Evolutionary conservation across 1,284 basidiomycete species (phyloP).

Genomic region (Fomitopsis schrenkii): DNA sequence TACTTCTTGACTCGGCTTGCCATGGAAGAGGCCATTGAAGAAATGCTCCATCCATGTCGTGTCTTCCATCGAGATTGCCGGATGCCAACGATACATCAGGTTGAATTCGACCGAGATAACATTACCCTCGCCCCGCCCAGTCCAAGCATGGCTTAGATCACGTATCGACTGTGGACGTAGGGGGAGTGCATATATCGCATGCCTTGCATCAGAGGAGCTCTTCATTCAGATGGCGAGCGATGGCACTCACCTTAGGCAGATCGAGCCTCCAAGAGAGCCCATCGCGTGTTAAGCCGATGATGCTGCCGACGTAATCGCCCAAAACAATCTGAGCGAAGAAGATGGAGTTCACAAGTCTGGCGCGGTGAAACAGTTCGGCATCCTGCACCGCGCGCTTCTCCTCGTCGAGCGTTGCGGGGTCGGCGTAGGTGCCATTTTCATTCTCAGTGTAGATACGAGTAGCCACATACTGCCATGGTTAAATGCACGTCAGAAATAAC

Average conservation of each 20-base stretch:
- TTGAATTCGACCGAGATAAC: conserved; percentile 74
- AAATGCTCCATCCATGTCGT: conserved; percentile 51
- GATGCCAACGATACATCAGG: conserved; percentile 73
- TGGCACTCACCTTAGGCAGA: conserved; percentile 48
- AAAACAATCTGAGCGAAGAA: conserved; percentile 68
- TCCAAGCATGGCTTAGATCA: conserved; percentile 38
- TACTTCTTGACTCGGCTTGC: conserved; percentile 11
- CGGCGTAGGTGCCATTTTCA: conserved; percentile 47
- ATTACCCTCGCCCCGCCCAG: conserved; percentile 69
- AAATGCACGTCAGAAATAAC: not conserved
- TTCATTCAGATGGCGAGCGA: too few species aligned
- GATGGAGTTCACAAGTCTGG: conserved; percentile 62
- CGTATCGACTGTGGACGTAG: conserved; percentile 38
- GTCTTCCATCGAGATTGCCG: conserved; percentile 58
- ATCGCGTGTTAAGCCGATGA: conserved; percentile 58
- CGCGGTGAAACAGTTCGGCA: conserved; percentile 73
- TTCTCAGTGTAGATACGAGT: conserved; percentile 68
- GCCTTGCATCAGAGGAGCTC: not conserved
- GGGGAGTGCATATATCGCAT: not conserved
- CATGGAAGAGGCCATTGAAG: conserved; percentile 11
- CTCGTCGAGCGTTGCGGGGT: conserved; percentile 28
- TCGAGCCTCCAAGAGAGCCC: conserved; percentile 58
- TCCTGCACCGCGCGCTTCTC: conserved; percentile 44
- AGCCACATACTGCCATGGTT: conserved; percentile 54
- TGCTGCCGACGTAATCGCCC: conserved; percentile 72